Evolutionary conservation across 352 stramenopile genomes (phyloP), one percentile per base, ranked within the genome.

Genomic region (Phytophthora hybrid): DNA sequence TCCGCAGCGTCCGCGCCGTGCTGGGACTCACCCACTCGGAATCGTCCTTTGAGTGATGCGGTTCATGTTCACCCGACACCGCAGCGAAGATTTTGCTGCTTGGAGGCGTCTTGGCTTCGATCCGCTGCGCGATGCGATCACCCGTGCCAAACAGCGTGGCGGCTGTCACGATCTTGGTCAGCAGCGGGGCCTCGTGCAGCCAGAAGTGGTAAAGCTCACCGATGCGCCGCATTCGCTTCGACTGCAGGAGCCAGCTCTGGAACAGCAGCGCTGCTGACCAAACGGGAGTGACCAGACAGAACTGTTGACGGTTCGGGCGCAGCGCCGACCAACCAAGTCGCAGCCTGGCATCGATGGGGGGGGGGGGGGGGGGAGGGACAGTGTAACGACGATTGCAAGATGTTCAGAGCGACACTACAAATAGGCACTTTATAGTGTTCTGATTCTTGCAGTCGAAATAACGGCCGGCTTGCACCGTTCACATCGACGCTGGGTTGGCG

Each of bases 161-260:
- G 3, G 84, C 82, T 49, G 84, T 90, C 41, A 89, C 34, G 23
- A 76, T 69, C 71, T 91, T 90, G 34, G 82, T 90, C 47, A 88
- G 59, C 64, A 92, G 58, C n/a, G 84, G 84, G 7, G 78, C 68
- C 53, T 79, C 49, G 21, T 84, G 70, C 51, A 92, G 72, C 66
- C 77, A 80, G 47, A 70, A 74, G 31, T 83, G 66, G 61, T 91
- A 92, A 29, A 83, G 37, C 46, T 69, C 57, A 3, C 59, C 47
- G 37, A 83, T 62, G 11, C 71, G 59, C 9, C 66, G 73, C 77
- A 83, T 83, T 41, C 19, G n/a, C 41, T 44, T 65, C 21, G 13
- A 49, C 23, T 26, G 14, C 16, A 58, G 29, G 2, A 54, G 7
- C 5, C n/a, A 54, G 37, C 16, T 16, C 11, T 14, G 34, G 18